These are phyloP conservation scores for Gaeumannomyces sp. DNA, from an alignment of 2,329 filamentous ascomycete species.

Conservation along the genomic window DNA sequence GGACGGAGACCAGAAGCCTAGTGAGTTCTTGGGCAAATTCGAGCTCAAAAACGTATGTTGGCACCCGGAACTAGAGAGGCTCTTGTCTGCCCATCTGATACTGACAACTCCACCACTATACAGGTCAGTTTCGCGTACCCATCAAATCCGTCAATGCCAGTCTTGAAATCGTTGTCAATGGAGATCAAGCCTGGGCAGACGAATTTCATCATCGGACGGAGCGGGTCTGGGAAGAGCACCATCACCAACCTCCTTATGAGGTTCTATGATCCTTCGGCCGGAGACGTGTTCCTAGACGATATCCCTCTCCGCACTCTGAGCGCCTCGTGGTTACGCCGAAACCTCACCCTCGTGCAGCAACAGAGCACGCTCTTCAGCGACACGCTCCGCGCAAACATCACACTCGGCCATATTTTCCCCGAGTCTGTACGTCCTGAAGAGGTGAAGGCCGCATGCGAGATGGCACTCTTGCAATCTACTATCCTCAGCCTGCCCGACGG, in stretches of 20 bases:
- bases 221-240: conserved; percentile 90
- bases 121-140: conserved; percentile 82
- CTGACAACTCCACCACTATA: background rate
- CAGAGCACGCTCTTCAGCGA: conserved; percentile 76
- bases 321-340: conserved; percentile 65
- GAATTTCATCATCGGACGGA: conserved; percentile 77
- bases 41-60: conserved; percentile 58
- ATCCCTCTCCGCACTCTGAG: conserved; percentile 56
- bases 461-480: conserved; percentile 63
- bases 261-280: conserved; percentile 64
- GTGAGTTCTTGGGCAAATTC: conserved; percentile 32
- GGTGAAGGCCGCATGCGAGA: conserved; percentile 55
- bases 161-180: conserved; percentile 58
- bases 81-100: background rate
- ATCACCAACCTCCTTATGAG: conserved; percentile 72
- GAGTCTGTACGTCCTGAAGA: conserved; percentile 41
- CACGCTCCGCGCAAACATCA: conserved; percentile 70
- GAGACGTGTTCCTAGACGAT: conserved; percentile 64
- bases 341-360: conserved; percentile 79
- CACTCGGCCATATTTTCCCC: conserved; percentile 44
- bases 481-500: conserved; percentile 62
- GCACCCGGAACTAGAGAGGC: background rate
- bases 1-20: conserved; percentile 4
- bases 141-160: conserved; percentile 52
- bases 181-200: conserved; percentile 66